Evolutionary conservation across 2,329 filamentous ascomycete species (phyloP).

Genomic region (Madurella fahalii): DNA sequence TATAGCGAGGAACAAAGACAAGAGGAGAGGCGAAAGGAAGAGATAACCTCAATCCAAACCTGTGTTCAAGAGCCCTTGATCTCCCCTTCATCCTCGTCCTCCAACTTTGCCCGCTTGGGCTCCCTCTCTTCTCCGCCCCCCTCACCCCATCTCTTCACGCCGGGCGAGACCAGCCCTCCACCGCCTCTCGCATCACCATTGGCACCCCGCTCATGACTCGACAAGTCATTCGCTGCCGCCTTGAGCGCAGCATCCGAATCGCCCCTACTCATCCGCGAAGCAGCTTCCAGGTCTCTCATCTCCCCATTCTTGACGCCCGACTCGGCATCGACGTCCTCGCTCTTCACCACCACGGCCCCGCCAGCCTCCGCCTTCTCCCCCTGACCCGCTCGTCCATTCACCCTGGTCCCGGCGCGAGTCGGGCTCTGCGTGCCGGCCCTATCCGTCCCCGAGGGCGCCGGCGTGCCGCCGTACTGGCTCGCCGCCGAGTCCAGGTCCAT

Average conservation of each 20-base stretch:
- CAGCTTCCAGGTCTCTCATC: slow-evolving; percentile 4
- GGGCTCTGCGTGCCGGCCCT: slow-evolving; percentile 48
- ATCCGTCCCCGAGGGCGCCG: slow-evolving; percentile 47
- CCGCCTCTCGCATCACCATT: slow-evolving; percentile 15
- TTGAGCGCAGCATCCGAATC: slow-evolving; percentile 33
- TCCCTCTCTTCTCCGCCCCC: slow-evolving; percentile 24
- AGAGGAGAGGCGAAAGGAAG: neutral
- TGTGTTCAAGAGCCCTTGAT: slow-evolving; percentile 15
- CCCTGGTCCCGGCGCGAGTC: slow-evolving; percentile 21
- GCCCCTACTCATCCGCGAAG: slow-evolving; percentile 22
- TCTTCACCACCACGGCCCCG: neutral
- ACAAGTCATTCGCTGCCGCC: slow-evolving; percentile 31
- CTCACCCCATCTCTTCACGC: slow-evolving; percentile 28
- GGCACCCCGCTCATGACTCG: slow-evolving; percentile 21
- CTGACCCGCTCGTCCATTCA: slow-evolving; percentile 7
- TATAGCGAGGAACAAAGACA: neutral
- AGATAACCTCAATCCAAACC: neutral
- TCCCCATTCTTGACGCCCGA: neutral
- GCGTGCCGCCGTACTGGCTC: slow-evolving; percentile 47
- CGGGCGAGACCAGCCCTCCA: slow-evolving; percentile 26
- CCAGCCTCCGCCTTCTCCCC: neutral
- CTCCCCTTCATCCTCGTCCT: slow-evolving; percentile 29
- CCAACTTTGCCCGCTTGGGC: slow-evolving; percentile 25
- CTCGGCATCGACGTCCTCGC: neutral
- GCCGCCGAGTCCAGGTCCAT: slow-evolving; percentile 39